Conservation (phyloP, 495 filamentous ascomycete species). For the Pyrenula massariospora region DNA sequence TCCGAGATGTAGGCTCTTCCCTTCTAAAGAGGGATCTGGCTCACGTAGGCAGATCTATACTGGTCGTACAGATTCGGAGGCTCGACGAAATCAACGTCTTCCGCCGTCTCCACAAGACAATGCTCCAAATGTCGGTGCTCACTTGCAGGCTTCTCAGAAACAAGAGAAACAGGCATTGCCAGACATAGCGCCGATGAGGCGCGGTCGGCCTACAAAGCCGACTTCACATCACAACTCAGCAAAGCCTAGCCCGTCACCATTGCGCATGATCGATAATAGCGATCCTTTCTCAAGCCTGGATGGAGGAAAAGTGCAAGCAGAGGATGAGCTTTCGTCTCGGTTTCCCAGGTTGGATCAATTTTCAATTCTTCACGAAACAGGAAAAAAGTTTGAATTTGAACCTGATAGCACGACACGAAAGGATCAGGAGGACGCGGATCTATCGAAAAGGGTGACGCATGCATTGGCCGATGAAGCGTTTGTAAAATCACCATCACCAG, state of each 20-base stretch:
- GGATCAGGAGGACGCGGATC: conserved; percentile 41
- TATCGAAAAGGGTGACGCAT: conserved; percentile 67
- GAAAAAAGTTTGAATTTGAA: conserved; percentile 81
- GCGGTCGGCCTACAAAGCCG: conserved; percentile 65
- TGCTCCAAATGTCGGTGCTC: conserved; percentile 56
- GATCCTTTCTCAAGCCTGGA: conserved; percentile 91
- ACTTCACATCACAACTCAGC: conserved; percentile 27
- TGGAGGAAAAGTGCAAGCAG: conserved; percentile 37
- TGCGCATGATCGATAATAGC: conserved; percentile 46
- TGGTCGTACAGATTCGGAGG: conserved; percentile 50
- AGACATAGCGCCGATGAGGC: conserved; percentile 88
- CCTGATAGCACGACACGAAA: conserved; percentile 34
- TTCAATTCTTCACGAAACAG: conserved; percentile 74
- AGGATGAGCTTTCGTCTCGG: conserved; percentile 70
- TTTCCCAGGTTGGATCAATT: conserved; percentile 95
- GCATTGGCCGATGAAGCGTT: conserved; percentile 87
- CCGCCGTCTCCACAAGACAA: conserved; percentile 37
- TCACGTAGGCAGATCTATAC: conserved; percentile 62
- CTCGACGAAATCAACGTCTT: conserved; percentile 48
- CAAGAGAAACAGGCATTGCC: conserved; percentile 65
- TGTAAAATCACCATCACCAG: conserved; percentile 31
- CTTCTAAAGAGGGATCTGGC: conserved; percentile 4
- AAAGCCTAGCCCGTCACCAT: conserved; percentile 64
- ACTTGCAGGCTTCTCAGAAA: conserved; percentile 46
- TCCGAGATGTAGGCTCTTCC: conserved; percentile 66